Evolutionary conservation across 164 flowering plant species (phyloP).

Genomic region (Tetracentron sinense): DNA sequence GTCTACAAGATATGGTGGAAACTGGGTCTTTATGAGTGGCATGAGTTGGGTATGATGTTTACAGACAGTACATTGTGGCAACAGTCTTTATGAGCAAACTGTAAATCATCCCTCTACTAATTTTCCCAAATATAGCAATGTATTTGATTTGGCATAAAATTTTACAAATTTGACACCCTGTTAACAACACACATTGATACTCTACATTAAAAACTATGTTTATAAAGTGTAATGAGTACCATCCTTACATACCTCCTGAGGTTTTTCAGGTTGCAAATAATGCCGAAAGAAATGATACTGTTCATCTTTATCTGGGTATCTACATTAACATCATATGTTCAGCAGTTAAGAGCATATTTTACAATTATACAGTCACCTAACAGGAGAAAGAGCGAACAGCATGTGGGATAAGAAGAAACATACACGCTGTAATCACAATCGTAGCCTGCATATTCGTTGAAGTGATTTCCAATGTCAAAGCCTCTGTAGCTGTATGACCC

Average conservation of each 20-base stretch:
- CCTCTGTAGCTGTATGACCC: constrained; percentile 96
- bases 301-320: constrained; percentile 79
- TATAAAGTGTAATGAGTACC: too few species aligned
- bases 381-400: neutral
- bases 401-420: constrained; percentile 20
- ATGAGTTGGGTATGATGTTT: too few species aligned
- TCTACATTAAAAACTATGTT: too few species aligned
- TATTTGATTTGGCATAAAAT: neutral
- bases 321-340: constrained; percentile 25
- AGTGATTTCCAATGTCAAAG: constrained; percentile 96
- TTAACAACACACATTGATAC: neutral
- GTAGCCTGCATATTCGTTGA: constrained; percentile 97
- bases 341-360: neutral
- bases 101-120: neutral
- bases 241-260: constrained; percentile 58
- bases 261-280: constrained; percentile 66
- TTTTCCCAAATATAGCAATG: neutral
- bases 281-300: constrained; percentile 91
- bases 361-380: neutral
- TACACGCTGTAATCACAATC: constrained; percentile 94
- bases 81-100: neutral
- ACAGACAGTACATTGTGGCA: too few species aligned
- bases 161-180: neutral
- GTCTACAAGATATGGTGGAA: too few species aligned
- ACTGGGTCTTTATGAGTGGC: too few species aligned